These are phyloP conservation scores for Gamsiella multidivaricata DNA, from an alignment of 192 early-diverging fungal genomes.

Conservation along the genomic window DNA sequence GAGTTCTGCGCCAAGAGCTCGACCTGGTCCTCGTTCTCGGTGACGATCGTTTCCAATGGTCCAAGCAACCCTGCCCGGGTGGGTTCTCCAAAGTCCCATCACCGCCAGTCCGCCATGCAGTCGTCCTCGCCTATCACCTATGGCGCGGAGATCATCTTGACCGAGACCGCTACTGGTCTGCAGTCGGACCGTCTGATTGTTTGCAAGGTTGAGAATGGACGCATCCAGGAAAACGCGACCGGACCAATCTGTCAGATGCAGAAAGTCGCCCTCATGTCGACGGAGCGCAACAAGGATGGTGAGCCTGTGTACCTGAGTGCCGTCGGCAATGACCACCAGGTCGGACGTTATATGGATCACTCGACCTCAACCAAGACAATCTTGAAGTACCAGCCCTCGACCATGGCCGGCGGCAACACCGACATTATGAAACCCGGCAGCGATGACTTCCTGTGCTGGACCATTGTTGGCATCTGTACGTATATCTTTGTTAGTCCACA, in stretches of 20 bases:
- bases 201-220: slow-evolving; percentile 82
- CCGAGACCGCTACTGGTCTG: slow-evolving; percentile 70
- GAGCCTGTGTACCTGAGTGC: slow-evolving; percentile 59
- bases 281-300: slow-evolving; percentile 41
- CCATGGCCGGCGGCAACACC: slow-evolving; percentile 32
- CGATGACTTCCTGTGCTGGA: slow-evolving; percentile 88
- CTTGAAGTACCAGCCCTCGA: slow-evolving; percentile 44
- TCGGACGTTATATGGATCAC: slow-evolving; percentile 46
- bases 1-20: slow-evolving; percentile 70
- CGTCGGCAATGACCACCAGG: slow-evolving; percentile 53
- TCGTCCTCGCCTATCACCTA: slow-evolving; percentile 69
- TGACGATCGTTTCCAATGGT: slow-evolving; percentile 59
- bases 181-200: slow-evolving; percentile 77
- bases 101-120: slow-evolving; percentile 20
- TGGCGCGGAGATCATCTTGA: slow-evolving; percentile 78
- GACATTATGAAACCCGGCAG: slow-evolving; percentile 41
- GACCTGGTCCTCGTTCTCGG: slow-evolving; percentile 72
- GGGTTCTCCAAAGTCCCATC: slow-evolving; percentile 27
- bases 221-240: slow-evolving; percentile 67
- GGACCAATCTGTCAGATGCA: slow-evolving; percentile 89
- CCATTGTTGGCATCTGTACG: slow-evolving; percentile 81
- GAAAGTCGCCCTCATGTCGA: slow-evolving; percentile 75
- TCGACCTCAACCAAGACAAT: slow-evolving; percentile 33
- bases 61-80: slow-evolving; percentile 11
- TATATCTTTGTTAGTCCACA: too few species aligned